Conservation (phyloP, 805 yeast genomes). For the Zygoascus ofunaensis region DNA sequence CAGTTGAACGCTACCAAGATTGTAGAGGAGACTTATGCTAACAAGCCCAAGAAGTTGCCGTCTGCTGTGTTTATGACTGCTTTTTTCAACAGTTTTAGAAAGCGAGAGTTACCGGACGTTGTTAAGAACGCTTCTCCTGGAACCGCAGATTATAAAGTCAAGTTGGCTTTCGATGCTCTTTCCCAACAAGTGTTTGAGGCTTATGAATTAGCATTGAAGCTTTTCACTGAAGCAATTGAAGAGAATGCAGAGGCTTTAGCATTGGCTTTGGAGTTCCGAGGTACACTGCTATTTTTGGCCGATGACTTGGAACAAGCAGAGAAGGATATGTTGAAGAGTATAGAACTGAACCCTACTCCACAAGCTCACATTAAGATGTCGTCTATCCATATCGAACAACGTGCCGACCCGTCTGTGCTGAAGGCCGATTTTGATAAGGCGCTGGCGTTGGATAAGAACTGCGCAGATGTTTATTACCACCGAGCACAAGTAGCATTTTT, state of each 20-base stretch:
- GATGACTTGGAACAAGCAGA: slow-evolving; percentile 61
- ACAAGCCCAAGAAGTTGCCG: slow-evolving; percentile 52
- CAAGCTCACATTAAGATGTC: slow-evolving; percentile 79
- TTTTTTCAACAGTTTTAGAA: slow-evolving; percentile 77
- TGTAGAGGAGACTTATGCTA: slow-evolving; percentile 50
- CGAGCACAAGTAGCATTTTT: slow-evolving; percentile 86
- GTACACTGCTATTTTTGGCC: slow-evolving; percentile 76
- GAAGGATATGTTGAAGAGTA: slow-evolving; percentile 52
- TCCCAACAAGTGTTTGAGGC: slow-evolving; percentile 41
- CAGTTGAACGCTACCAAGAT: slow-evolving; percentile 67
- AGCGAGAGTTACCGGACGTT: slow-evolving; percentile 40
- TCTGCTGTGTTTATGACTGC: slow-evolving; percentile 69
- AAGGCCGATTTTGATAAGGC: slow-evolving; percentile 64
- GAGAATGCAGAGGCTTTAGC: slow-evolving; percentile 36
- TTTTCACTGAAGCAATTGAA: slow-evolving; percentile 28
- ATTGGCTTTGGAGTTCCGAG: slow-evolving; percentile 73
- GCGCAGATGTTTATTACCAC: slow-evolving; percentile 85
- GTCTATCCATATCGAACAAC: slow-evolving; percentile 72
- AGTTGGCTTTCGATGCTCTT: slow-evolving; percentile 53
- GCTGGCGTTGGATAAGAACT: slow-evolving; percentile 52
- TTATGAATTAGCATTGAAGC: slow-evolving; percentile 52
- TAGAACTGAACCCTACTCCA: slow-evolving; percentile 56
- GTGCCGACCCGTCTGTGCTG: slow-evolving; percentile 53
- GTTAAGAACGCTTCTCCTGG: slow-evolving; percentile 43
- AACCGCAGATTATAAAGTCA: slow-evolving; percentile 55